Evolutionary conservation across 2,329 filamentous ascomycete species (phyloP), one percentile per base, ranked within the genome.

Genomic region (Fusarium sp.): DNA sequence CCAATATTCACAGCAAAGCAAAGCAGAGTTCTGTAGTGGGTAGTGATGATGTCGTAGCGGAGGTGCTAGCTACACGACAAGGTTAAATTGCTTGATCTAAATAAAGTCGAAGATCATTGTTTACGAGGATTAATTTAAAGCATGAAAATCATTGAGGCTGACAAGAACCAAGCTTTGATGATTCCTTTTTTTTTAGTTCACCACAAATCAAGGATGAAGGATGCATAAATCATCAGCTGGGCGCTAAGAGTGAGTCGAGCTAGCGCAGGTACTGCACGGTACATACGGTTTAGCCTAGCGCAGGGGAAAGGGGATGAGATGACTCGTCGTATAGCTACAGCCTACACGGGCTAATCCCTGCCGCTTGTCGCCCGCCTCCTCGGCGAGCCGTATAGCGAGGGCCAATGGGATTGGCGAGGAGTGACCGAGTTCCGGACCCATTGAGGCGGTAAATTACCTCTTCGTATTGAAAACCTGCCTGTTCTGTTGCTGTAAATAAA

Each of bases 391-490:
- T 27, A 58, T 29, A 37, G 55, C 41, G n/a, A 33, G 23, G 41
- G 9, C 55, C 46, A 59, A 52, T 59, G 12, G 25, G 21, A 25
- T 27, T 25, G 15, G n/a, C 15, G 29, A 35, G 23, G 21, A 49
- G 10, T 23, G 46, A 37, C 63, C 64, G 63, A 67, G 31, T 62
- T 66, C 63, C 63, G 41, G 52, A 45, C n/a, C 57, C 57, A 60
- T 60, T 37, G 6, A 14, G 15, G 14, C 37, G 64, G 63, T 39
- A 67, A 67, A 67, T 67, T 67, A 38, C 45, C 44, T 5, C 46
- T 67, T 67, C 64, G 64, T 67, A 67, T 67, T 60, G 42, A 41
- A 66, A 60, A 54, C 54, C 29, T 61, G 62, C 54, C 29, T 62
- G 63, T 62, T 41, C 29, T 62, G 63, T 44, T 41, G 41, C 56